Conservation (phyloP, 306 rosid genomes). For the Cicer yamashitae region DNA sequence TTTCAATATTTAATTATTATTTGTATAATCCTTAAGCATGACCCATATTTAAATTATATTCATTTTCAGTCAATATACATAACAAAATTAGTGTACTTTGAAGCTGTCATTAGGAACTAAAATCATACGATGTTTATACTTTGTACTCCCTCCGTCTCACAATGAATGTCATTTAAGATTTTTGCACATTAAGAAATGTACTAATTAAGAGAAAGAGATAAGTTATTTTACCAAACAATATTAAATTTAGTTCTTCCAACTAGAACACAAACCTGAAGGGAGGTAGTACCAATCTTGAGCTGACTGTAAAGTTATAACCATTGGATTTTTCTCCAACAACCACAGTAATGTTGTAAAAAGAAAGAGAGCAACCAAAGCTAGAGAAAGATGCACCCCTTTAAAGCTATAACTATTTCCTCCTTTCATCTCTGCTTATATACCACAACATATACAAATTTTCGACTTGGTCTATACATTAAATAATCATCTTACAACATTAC, state of each 20-base stretch:
- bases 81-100: no score
- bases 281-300: slow-evolving; percentile 52
- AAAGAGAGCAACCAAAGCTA: slow-evolving; percentile 60
- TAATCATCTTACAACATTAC: slow-evolving; percentile 29
- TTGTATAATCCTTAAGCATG: no score
- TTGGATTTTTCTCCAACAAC: slow-evolving; percentile 75
- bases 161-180: no score
- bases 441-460: slow-evolving; percentile 32
- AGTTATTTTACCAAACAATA: no score
- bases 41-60: no score
- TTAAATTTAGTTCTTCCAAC: not conserved
- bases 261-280: slow-evolving; percentile 65
- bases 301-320: slow-evolving; percentile 52
- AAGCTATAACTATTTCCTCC: slow-evolving; percentile 53
- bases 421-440: slow-evolving; percentile 61
- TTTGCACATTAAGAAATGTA: no score
- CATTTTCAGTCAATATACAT: no score
- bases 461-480: slow-evolving; percentile 37
- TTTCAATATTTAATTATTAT: no score
- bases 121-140: no score
- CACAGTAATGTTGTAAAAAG: slow-evolving; percentile 59
- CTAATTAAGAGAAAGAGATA: no score
- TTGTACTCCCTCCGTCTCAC: no score
- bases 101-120: no score
- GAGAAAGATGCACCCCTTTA: slow-evolving; percentile 61